Conservation (phyloP, 2,329 filamentous ascomycete species). For the Exophiala sp. region DNA sequence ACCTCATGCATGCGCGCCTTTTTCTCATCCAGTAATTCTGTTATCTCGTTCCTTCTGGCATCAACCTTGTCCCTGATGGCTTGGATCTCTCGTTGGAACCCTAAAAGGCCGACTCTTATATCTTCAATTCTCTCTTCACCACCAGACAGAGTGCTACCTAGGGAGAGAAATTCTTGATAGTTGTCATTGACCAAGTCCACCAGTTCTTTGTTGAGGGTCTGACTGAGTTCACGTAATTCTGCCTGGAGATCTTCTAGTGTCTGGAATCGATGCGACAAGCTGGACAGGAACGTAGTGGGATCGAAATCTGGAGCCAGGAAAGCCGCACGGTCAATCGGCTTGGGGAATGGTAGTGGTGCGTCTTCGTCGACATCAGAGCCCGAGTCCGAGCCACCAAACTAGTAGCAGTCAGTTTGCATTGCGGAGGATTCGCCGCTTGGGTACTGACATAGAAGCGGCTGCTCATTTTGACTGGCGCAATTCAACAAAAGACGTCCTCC, state of each 20-base stretch:
- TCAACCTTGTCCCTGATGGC: conserved; percentile 63
- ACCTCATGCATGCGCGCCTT: conserved; percentile 45
- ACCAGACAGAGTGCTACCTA: conserved; percentile 74
- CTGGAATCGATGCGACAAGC: conserved; percentile 80
- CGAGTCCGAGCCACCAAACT: conserved; percentile 29
- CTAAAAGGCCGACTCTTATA: conserved; percentile 76
- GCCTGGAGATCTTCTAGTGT: conserved; percentile 87
- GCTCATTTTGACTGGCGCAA: conserved; percentile 14
- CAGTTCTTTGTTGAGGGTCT: conserved; percentile 75
- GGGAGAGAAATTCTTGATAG: conserved; percentile 80
- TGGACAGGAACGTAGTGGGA: conserved; percentile 74
- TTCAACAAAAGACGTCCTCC: neutral
- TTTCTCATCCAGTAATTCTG: conserved; percentile 59
- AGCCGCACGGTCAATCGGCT: conserved; percentile 71
- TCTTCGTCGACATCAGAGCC: conserved; percentile 53
- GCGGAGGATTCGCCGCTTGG: neutral
- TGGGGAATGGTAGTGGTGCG: conserved; percentile 75
- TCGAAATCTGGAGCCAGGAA: conserved; percentile 76
- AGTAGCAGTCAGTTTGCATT: conserved; percentile 1
- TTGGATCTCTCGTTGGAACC: conserved; percentile 76
- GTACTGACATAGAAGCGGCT: conserved; percentile 20
- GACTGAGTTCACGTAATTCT: conserved; percentile 75
- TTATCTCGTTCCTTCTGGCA: conserved; percentile 58
- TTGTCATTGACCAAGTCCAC: conserved; percentile 93
- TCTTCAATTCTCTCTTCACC: conserved; percentile 91